phyloP scores from a whole-genome alignment of 306 rosid species.

The Glycyrrhiza uralensis region DNA sequence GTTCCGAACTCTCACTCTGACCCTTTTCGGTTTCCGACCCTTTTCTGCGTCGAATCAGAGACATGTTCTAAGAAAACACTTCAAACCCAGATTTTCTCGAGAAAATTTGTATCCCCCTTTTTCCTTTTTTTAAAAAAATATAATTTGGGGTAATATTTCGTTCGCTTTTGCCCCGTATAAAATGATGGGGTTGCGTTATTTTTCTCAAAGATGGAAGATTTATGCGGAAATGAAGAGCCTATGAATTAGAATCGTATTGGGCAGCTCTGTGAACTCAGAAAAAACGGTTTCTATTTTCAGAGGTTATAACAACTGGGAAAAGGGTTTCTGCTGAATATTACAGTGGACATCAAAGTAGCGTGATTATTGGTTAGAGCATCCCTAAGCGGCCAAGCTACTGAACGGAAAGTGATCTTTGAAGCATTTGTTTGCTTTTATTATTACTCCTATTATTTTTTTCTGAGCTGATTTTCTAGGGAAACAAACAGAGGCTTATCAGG shows the following conservation, averaged over 20 bases:
- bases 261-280: not conserved
- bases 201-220: not conserved
- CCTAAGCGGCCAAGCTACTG: not conserved
- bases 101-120: not conserved
- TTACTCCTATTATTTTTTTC: not conserved
- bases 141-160: not conserved
- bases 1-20: constrained; percentile 27
- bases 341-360: not conserved
- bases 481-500: not conserved
- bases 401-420: not conserved
- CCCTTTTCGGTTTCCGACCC: constrained; percentile 37
- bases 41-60: constrained; percentile 58
- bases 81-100: not conserved
- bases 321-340: not conserved
- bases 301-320: not conserved
- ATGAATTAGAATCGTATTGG: not conserved
- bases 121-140: not conserved
- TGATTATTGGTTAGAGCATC: not conserved
- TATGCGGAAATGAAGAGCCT: not conserved
- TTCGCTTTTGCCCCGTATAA: not conserved
- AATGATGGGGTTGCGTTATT: constrained; percentile 18
- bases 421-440: not conserved
- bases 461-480: constrained; percentile 15
- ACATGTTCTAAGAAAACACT: constrained; percentile 36
- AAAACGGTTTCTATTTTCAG: not conserved